Evolutionary conservation across 2,329 filamentous ascomycete genomes (phyloP).

Genomic region (Colletotrichum spaethianum): DNA sequence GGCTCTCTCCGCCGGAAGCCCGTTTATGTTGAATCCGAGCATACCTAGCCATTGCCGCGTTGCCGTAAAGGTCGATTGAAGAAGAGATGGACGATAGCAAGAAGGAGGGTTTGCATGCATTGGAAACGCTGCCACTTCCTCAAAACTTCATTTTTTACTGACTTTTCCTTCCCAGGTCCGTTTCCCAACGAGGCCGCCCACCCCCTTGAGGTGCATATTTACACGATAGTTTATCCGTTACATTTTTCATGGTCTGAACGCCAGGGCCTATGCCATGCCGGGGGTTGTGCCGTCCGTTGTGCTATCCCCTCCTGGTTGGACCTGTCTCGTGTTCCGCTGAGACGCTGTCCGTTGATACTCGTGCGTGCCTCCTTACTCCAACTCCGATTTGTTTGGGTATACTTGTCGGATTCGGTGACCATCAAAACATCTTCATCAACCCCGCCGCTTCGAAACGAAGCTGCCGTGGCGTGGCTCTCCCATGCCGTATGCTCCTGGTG

Average conservation of each 20-base stretch:
- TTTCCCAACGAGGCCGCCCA: background rate
- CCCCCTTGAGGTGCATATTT: conserved; percentile 4
- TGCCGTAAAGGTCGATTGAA: background rate
- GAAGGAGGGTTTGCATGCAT: background rate
- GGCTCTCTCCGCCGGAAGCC: background rate
- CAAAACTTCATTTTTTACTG: background rate
- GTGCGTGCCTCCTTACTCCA: background rate
- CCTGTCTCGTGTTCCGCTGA: background rate
- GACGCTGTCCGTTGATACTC: background rate
- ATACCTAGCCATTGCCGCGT: background rate
- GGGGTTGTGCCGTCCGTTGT: background rate
- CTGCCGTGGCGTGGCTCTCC: background rate
- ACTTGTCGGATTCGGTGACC: background rate
- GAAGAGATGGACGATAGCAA: background rate
- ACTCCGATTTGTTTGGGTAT: conserved; percentile 3
- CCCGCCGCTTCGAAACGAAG: background rate
- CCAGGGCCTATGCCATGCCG: conserved; percentile 20
- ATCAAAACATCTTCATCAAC: background rate
- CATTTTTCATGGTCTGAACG: conserved; percentile 18
- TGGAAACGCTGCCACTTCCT: background rate
- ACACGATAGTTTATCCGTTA: conserved; percentile 27
- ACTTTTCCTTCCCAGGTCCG: conserved; percentile 11
- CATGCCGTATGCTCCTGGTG: background rate
- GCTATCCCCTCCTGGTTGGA: background rate
- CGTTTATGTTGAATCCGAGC: background rate